These are phyloP conservation scores for Asterochloris erici DNA, from an alignment of 139 green algal genomes.

Conservation along the genomic window DNA sequence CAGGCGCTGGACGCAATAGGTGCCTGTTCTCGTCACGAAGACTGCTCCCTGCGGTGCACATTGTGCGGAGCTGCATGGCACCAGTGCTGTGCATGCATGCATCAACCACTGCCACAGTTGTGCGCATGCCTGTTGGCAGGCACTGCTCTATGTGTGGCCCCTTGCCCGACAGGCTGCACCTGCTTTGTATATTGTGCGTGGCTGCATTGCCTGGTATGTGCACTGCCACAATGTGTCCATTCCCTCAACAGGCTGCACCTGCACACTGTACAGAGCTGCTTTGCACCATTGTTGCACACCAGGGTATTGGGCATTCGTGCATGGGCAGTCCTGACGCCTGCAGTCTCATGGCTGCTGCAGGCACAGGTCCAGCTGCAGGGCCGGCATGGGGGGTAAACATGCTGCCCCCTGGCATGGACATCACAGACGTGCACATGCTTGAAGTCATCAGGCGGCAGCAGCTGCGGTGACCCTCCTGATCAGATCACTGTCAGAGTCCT, in stretches of 20 bases:
- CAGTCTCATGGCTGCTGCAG: background rate
- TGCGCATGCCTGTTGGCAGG: too few relatives aligned
- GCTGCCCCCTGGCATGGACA: slow-evolving; percentile 47
- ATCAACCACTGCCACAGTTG: background rate
- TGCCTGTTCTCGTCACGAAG: background rate
- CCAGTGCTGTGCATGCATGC: background rate
- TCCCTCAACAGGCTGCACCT: too few relatives aligned
- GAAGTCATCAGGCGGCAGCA: slow-evolving; percentile 57
- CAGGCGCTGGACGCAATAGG: background rate
- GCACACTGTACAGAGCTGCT: background rate
- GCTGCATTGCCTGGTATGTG: background rate
- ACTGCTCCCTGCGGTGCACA: background rate
- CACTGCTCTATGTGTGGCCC: too few relatives aligned
- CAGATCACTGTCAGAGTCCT: too few relatives aligned
- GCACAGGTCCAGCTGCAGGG: slow-evolving; percentile 23
- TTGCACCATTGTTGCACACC: background rate
- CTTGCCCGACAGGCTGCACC: too few relatives aligned
- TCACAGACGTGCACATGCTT: slow-evolving; percentile 26
- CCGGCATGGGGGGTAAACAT: slow-evolving; percentile 67
- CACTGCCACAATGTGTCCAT: background rate
- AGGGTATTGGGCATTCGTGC: background rate
- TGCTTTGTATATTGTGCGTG: background rate
- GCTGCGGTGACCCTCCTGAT: slow-evolving; percentile 31
- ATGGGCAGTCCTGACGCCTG: background rate
- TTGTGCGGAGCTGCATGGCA: background rate